These are phyloP conservation scores for Chloropicon primus DNA, from an alignment of 139 green algal genomes.

Conservation along the genomic window DNA sequence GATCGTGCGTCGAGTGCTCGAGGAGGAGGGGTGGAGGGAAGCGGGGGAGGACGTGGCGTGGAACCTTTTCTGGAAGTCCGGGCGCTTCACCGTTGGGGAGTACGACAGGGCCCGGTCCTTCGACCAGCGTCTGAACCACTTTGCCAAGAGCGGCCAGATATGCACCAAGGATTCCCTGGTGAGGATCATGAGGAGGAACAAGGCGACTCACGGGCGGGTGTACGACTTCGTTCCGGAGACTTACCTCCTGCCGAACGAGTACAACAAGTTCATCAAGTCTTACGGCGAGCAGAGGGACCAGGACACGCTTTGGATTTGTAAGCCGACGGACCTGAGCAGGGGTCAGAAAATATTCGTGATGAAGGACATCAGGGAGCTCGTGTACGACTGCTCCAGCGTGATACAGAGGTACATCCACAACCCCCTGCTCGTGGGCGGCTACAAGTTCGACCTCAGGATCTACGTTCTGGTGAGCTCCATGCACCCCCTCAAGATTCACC, in stretches of 20 bases:
- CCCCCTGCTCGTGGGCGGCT: constrained; percentile 46
- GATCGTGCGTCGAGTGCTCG: not conserved
- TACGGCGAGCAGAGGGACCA: not conserved
- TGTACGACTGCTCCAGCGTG: not conserved
- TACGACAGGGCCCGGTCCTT: not conserved
- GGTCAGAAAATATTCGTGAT: not conserved
- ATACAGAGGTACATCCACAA: not conserved
- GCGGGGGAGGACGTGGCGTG: not conserved
- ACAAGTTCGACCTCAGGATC: constrained; percentile 64
- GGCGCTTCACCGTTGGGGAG: not conserved
- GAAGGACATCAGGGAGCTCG: not conserved
- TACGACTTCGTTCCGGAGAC: not conserved
- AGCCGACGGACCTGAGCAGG: not conserved
- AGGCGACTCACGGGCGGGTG: not conserved
- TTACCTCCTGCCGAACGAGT: not conserved
- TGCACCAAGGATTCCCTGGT: not conserved
- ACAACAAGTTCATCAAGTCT: not conserved
- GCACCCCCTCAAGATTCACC: constrained; percentile 20
- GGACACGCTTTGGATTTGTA: not conserved
- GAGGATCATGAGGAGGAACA: not conserved
- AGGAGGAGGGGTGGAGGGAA: not conserved
- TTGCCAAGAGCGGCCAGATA: not conserved
- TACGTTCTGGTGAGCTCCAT: constrained; percentile 47
- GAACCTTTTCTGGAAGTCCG: not conserved
- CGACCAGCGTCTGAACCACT: not conserved